Evolutionary conservation across 495 filamentous ascomycete species (phyloP).

Genomic region (Neurospora sp.): DNA sequence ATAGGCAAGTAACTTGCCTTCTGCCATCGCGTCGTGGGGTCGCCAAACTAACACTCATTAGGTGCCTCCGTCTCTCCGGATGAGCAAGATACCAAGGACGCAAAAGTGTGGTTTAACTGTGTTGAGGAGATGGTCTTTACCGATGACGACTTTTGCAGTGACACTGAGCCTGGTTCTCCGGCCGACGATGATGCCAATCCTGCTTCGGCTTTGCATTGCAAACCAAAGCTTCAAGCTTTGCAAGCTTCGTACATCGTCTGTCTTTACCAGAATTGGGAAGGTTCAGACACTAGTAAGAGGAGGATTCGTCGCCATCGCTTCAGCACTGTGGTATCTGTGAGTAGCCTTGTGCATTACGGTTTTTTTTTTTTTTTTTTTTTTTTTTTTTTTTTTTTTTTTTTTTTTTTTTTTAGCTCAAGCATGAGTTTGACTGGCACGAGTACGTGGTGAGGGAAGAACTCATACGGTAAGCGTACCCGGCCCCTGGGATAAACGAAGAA

Average conservation of each 20-base stretch:
- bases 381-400: too few relatives aligned
- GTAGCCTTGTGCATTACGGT: not conserved
- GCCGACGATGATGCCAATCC: constrained; percentile 3
- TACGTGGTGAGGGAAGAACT: constrained; percentile 19
- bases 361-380: too few relatives aligned
- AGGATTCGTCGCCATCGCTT: constrained; percentile 22
- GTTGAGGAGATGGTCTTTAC: constrained; percentile 25
- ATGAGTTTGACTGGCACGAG: constrained; percentile 20
- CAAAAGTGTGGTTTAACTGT: constrained; percentile 21
- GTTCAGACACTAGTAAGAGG: constrained; percentile 16
- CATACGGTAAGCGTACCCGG: constrained; percentile 13
- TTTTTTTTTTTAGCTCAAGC: not conserved
- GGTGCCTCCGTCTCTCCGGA: constrained; percentile 24
- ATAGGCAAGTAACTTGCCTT: constrained; percentile 10
- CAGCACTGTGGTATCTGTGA: constrained; percentile 20
- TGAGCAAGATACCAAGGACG: constrained; percentile 17
- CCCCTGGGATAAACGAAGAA: not conserved
- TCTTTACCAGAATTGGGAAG: constrained; percentile 23
- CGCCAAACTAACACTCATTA: constrained; percentile 1
- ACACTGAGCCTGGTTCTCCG: constrained; percentile 12
- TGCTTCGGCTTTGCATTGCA: not conserved
- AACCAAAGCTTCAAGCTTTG: constrained; percentile 17
- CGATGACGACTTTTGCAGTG: constrained; percentile 22
- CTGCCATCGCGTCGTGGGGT: too few relatives aligned
- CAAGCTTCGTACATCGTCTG: constrained; percentile 21